Base-by-base conservation (phyloP, 306 rosid genomes). In the Vigna mungo region DNA sequence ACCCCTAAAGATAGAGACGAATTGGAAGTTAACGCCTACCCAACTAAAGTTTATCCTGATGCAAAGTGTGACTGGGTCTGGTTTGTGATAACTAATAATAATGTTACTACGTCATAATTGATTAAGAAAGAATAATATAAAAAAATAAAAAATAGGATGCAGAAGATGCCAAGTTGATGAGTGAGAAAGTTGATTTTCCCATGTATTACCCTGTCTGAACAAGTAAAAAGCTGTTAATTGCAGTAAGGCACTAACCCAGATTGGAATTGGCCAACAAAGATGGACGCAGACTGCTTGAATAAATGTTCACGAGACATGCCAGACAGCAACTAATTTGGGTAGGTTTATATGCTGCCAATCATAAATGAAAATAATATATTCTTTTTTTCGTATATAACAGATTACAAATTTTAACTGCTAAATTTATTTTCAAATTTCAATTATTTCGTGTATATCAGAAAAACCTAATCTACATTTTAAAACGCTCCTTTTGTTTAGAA, bases 251-350 rank as follows among this genome's bases (percentile, higher is more conserved):
- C 17, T 49, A 55, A 60, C 48, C 54, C 68, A 70, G 17, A 71
- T 59, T 36, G 55, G 84, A 63, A 74, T 48, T 64, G 69, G 77
- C 62, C 71, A 56, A 41, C 47, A 66, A 15, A 17, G 25, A 63
- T 53, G 51, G 52, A 76, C 11, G 48, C 44, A 47, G 77, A 43
- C 77, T 59, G 36, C 3, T 77, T 72, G 67, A 52, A 70, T 63
- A 30, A 59, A 56, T 51, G 27, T 43, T 71, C 82, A 65, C 58
- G 75, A n/a, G 62, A 52, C 23, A 18, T 9, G 14, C n/a, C 59
- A 71, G 46, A 23, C 47, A 4, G 10, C 1, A 79, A 79, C 75
- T 30, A 25, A 74, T 73, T 80, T 72, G 18, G 68, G 79, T 30
- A 59, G 79, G 55, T 79, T 52, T 63, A 43, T 52, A 13, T 58